These are phyloP conservation scores for Middelhovenomyces tepae DNA, from an alignment of 805 yeast species.

Conservation along the genomic window DNA sequence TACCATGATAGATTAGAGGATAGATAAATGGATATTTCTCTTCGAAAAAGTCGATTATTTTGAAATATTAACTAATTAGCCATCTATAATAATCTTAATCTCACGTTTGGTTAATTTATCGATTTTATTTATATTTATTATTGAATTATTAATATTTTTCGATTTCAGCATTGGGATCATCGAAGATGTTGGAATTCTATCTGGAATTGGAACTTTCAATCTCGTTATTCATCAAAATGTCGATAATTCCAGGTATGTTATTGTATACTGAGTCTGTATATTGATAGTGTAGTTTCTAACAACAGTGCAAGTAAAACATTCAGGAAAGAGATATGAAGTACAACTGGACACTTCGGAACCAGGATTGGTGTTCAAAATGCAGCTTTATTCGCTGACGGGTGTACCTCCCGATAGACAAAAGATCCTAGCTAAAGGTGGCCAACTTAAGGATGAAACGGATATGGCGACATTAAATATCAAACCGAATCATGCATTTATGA, in stretches of 20 bases:
- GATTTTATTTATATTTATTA: no score
- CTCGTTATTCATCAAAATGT: slow-evolving; percentile 9
- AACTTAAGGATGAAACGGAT: slow-evolving; percentile 61
- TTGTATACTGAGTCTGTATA: not conserved
- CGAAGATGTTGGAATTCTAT: slow-evolving; percentile 26
- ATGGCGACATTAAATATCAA: slow-evolving; percentile 48
- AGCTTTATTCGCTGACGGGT: slow-evolving; percentile 62
- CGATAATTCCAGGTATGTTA: slow-evolving; percentile 14
- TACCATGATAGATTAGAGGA: no score
- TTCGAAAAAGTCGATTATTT: no score
- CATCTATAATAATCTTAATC: no score
- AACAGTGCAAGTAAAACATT: slow-evolving; percentile 47
- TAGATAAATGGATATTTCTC: no score
- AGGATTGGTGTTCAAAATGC: slow-evolving; percentile 56
- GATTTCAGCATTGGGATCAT: no score
- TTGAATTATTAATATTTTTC: no score
- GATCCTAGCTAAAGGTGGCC: slow-evolving; percentile 82
- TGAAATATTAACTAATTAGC: no score
- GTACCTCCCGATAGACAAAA: slow-evolving; percentile 90
- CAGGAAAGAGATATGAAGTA: slow-evolving; percentile 55
- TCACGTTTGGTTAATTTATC: no score
- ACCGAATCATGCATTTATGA: slow-evolving; percentile 66
- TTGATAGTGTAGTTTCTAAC: slow-evolving; percentile 2
- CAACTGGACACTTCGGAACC: slow-evolving; percentile 46
- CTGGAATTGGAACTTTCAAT: no score